Conservation (phyloP, 768 basidiomycete species). For the Mycena rosella region DNA sequence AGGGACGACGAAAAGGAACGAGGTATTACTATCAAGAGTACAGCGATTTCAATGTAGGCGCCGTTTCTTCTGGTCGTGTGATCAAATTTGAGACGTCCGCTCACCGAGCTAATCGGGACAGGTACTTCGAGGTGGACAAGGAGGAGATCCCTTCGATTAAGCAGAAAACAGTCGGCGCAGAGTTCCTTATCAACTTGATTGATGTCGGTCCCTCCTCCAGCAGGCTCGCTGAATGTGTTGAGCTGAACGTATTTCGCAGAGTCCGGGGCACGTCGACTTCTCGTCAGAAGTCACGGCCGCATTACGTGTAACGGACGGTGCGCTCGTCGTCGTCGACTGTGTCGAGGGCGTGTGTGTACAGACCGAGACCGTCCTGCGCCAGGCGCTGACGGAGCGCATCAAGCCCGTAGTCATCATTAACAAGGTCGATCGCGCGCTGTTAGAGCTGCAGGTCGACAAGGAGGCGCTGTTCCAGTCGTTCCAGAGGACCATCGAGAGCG, state of each 20-base stretch:
- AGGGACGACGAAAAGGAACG: slow-evolving; percentile 99
- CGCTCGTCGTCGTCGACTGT: slow-evolving; percentile 99
- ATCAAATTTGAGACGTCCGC: neutral
- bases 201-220: slow-evolving; percentile 63
- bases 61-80: neutral
- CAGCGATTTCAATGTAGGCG: slow-evolving; percentile 80
- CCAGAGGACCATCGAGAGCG: slow-evolving; percentile 95
- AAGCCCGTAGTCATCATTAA: slow-evolving; percentile 99
- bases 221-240: neutral
- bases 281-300: slow-evolving; percentile 99
- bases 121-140: slow-evolving; percentile 98
- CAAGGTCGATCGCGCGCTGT: slow-evolving; percentile 99
- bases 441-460: slow-evolving; percentile 97
- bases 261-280: slow-evolving; percentile 99
- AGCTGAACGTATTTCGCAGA: slow-evolving; percentile 18
- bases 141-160: slow-evolving; percentile 88
- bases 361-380: slow-evolving; percentile 98
- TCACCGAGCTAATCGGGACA: slow-evolving; percentile 45
- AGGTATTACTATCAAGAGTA: slow-evolving; percentile 99
- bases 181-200: slow-evolving; percentile 99
- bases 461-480: slow-evolving; percentile 98
- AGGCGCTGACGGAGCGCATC: slow-evolving; percentile 97
- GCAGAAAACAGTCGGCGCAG: slow-evolving; percentile 94
- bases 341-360: slow-evolving; percentile 99
- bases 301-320: slow-evolving; percentile 99